Evolutionary conservation across 2,329 filamentous ascomycete genomes (phyloP), one percentile per base, ranked within the genome.

Genomic region (Neoascochyta sp.): DNA sequence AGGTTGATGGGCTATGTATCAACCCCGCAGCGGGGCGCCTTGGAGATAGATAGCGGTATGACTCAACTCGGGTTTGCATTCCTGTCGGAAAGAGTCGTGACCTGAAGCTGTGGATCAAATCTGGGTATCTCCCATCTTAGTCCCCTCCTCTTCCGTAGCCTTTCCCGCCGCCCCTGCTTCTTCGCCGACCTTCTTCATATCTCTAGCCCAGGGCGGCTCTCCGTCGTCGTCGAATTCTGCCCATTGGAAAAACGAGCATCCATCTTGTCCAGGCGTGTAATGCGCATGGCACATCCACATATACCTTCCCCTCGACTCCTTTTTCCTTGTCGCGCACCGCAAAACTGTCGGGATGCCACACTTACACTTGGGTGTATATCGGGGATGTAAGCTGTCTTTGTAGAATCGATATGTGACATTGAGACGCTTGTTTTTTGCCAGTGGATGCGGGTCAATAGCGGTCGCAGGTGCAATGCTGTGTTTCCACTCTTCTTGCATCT

Each of bases 401-500:
- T 95, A 96, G 64, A 86, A 81, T 5, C 92, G 80, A 62, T 95
- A 98, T 0, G 92, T 98, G 57, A 98, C 76, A 56, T 96, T 96
- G 49, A 98, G 89, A 22, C 92, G 75, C 42, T 78, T 81, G 47
- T 80, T 88, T 1, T 82, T 83, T 0, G 89, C 76, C 1, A 95
- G 59, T 0, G 89, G 86, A 59, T 98, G 92, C 1, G 87, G 86
- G 39, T 88, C 83, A 36, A 96, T 84, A 4, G 81, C 78, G 27
- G 74, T 71, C 0, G 84, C 81, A 0, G 88, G 84, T 0, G 80
- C 72, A 23, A 98, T 84, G 45, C 78, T 76, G 61, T 98, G 92
- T 61, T 95, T 96, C 88, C 88, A 96, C 55, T 85, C 82, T 56
- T 96, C 90, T 56, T 96, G 90, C 86, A 95, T 96, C 57, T 94